Evolutionary conservation across 208 protist genomes (phyloP).

Genomic region (Leishmania braziliensis): DNA sequence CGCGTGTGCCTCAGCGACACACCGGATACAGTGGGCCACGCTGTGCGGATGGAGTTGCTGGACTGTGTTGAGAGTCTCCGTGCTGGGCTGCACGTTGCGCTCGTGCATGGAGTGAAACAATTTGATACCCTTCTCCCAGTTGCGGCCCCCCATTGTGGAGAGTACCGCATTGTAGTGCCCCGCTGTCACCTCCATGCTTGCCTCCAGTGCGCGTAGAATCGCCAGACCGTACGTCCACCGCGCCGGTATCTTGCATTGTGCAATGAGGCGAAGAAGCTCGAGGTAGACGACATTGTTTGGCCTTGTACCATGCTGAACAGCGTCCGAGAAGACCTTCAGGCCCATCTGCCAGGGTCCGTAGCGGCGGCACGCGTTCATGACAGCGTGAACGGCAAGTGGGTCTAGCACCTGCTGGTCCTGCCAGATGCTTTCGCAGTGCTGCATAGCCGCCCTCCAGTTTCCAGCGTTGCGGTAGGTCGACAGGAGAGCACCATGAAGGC

Average conservation of each 20-base stretch:
- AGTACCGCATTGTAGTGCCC: slow-evolving; percentile 88
- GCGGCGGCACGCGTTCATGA: slow-evolving; percentile 83
- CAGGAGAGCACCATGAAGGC: slow-evolving; percentile 74
- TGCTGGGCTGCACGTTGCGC: slow-evolving; percentile 74
- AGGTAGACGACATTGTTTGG: slow-evolving; percentile 84
- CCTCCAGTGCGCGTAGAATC: slow-evolving; percentile 58
- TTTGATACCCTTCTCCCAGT: slow-evolving; percentile 59
- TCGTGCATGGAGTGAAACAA: slow-evolving; percentile 80
- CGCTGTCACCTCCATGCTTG: slow-evolving; percentile 70
- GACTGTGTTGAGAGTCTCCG: slow-evolving; percentile 76
- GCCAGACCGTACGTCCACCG: slow-evolving; percentile 63
- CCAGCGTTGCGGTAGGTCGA: slow-evolving; percentile 66
- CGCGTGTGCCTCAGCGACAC: slow-evolving; percentile 72
- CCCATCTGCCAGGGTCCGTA: slow-evolving; percentile 58
- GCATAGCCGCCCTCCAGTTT: slow-evolving; percentile 67
- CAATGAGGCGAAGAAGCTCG: slow-evolving; percentile 74
- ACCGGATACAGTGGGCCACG: slow-evolving; percentile 68
- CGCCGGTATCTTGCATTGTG: slow-evolving; percentile 38
- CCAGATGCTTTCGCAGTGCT: slow-evolving; percentile 69
- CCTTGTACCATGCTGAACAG: slow-evolving; percentile 47
- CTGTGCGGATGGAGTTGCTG: slow-evolving; percentile 55
- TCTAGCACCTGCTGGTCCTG: slow-evolving; percentile 72
- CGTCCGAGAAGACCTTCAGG: slow-evolving; percentile 57
- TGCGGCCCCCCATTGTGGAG: slow-evolving; percentile 53
- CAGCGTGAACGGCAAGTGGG: slow-evolving; percentile 64